A percentile compares a stretch with the other conserved stretches of the same genome.
phyloP scores from a whole-genome alignment of 495 filamentous ascomycete species.

The Cryomyces antarcticus region DNA sequence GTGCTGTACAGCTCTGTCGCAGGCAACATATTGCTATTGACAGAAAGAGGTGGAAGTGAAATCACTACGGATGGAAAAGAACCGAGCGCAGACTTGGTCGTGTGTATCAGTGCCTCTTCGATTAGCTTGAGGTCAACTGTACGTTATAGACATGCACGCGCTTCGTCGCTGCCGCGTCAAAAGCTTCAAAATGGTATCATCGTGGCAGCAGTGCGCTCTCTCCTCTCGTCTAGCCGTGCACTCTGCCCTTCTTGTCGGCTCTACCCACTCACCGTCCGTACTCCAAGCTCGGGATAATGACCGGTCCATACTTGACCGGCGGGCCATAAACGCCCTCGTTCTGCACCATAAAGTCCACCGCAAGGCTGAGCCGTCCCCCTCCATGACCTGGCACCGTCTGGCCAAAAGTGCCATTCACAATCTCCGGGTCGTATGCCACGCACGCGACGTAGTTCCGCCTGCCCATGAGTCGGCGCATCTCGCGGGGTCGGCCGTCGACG shows the following conservation, averaged over 20 bases:
- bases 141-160: too few relatives aligned
- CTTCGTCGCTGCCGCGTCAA: too few relatives aligned
- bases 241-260: background rate
- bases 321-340: slow-evolving; percentile 56
- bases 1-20: too few relatives aligned
- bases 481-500: slow-evolving; percentile 55
- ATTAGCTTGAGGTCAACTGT: too few relatives aligned
- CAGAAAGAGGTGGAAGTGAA: too few relatives aligned
- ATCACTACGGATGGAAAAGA: too few relatives aligned
- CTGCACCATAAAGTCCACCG: slow-evolving; percentile 95
- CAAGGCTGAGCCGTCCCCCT: slow-evolving; percentile 63
- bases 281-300: slow-evolving; percentile 83
- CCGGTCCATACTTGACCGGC: slow-evolving; percentile 91
- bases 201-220: too few relatives aligned
- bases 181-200: too few relatives aligned
- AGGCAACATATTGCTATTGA: too few relatives aligned
- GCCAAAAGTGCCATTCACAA: slow-evolving; percentile 34
- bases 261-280: slow-evolving; percentile 35
- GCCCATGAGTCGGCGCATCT: slow-evolving; percentile 79
- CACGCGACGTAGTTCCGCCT: slow-evolving; percentile 86
- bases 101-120: too few relatives aligned
- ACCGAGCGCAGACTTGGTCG: too few relatives aligned
- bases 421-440: slow-evolving; percentile 79
- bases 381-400: slow-evolving; percentile 14
- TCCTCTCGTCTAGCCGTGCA: too few relatives aligned